Base-by-base conservation (phyloP, 176 grass and related monocot genomes). In the Panicum miliaceum region DNA sequence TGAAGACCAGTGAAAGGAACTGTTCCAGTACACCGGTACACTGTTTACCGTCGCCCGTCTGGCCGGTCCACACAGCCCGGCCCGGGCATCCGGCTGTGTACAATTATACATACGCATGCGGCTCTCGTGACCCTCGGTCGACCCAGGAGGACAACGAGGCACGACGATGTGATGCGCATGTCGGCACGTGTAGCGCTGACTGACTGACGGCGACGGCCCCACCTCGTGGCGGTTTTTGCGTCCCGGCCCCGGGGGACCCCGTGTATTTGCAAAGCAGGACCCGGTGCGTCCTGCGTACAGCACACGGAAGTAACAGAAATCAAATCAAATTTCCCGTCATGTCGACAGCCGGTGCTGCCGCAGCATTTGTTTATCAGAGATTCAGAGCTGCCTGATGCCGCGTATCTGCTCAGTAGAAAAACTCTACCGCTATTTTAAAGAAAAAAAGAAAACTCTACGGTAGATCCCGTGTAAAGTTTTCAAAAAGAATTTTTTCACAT, bases 171-270 rank as follows among this genome's bases (percentile, higher is more conserved):
- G 72, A 87, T 52, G 72, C 68, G 86, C 72, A 34, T 82, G 79
- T 82, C 32, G 73, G 79, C 79, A 87, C 79, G 71, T 87, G 72
- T 77, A 65, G 45, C 38, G 61, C 70, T 87, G 85, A 76, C 70
- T 87, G 85, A 76, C 51, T 66, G 19, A 82, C 48, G 76, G 13
- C 16, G 3, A 16, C 48, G 14, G 50, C 36, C 54, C 65, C 12
- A 4, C 52, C 56, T 61, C 27, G 59, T 20, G 45, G 12, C 5
- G 5, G 1, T 81, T 87, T 81, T 87, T 81, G 29, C 35, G 60
- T 18, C 20, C 35, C 18, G 25, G 37, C 46, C 85, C 56, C 1
- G 4, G 1, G 0, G 57, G 10, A 15, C 14, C 7, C 23, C 26
- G 4, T 7, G 26, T 20, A 51, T 73, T 73, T 4, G 35, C 35